A percentile compares a stretch with the other conserved stretches of the same genome.
phyloP scores from a whole-genome alignment of 306 rosid species.

The Cicer chorassanicum region DNA sequence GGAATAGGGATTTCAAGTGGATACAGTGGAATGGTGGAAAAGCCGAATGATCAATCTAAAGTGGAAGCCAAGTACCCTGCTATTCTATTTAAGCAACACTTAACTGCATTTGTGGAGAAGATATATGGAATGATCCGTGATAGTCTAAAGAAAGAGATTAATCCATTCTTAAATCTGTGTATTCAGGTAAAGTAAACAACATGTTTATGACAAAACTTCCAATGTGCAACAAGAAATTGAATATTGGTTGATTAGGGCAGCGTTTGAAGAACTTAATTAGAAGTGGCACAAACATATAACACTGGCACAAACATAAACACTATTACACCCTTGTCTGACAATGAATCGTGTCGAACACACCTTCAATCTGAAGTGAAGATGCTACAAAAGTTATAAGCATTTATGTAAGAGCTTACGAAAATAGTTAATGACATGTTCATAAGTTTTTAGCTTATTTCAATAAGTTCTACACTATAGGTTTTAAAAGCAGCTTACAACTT shows the following conservation, averaged over 20 bases:
- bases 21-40: conserved; percentile 80
- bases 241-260: background rate
- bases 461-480: background rate
- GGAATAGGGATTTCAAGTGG: conserved; percentile 82
- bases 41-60: conserved; percentile 71
- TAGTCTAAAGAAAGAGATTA: conserved; percentile 82
- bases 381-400: background rate
- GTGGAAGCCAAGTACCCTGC: conserved; percentile 94
- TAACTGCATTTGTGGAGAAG: conserved; percentile 81
- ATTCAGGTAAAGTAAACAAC: conserved; percentile 76
- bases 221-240: background rate
- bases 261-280: background rate
- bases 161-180: conserved; percentile 78
- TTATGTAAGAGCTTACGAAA: background rate
- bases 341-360: no score
- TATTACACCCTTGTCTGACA: no score
- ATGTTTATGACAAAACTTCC: conserved; percentile 26
- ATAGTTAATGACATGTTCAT: background rate
- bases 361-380: no score
- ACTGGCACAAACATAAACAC: no score
- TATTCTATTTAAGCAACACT: conserved; percentile 76
- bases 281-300: no score
- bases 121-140: conserved; percentile 84
- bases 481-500: background rate
- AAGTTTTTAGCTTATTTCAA: background rate